Conservation (phyloP, 2,329 filamentous ascomycete genomes). For the Curvularia eragrostidis region DNA sequence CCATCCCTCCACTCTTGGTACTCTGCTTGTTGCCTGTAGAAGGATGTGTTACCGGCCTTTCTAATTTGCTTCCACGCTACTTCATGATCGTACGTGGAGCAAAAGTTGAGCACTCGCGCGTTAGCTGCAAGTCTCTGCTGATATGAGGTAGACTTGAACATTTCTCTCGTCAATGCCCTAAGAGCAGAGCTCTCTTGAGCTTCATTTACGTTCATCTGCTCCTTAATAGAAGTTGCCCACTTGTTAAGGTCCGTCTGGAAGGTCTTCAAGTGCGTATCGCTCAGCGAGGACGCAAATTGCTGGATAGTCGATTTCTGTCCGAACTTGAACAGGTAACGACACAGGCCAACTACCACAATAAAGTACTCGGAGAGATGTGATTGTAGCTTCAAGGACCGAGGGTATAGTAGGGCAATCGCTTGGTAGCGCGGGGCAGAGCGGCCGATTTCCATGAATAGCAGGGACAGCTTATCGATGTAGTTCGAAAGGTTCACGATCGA, state of each 20-base stretch:
- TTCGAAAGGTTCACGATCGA: slow-evolving; percentile 40
- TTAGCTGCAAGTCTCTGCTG: slow-evolving; percentile 28
- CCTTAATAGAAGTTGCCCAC: slow-evolving; percentile 50
- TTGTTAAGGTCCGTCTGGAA: slow-evolving; percentile 46
- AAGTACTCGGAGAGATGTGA: slow-evolving; percentile 52
- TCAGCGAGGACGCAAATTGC: slow-evolving; percentile 44
- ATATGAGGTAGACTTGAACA: slow-evolving; percentile 22
- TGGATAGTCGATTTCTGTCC: slow-evolving; percentile 44
- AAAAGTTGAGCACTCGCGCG: slow-evolving; percentile 48
- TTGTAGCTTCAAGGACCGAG: slow-evolving; percentile 48
- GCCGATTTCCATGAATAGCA: slow-evolving; percentile 52
- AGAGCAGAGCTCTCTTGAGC: slow-evolving; percentile 36
- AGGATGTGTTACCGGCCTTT: slow-evolving; percentile 49
- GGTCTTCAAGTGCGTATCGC: slow-evolving; percentile 41
- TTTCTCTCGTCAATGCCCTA: slow-evolving; percentile 25
- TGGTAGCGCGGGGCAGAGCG: slow-evolving; percentile 51
- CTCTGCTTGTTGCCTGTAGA: slow-evolving; percentile 27
- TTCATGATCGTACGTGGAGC: slow-evolving; percentile 53
- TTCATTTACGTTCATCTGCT: slow-evolving; percentile 41
- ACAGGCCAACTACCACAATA: slow-evolving; percentile 51
- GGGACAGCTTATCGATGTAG: slow-evolving; percentile 51
- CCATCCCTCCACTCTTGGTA: slow-evolving; percentile 42
- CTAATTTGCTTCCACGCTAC: slow-evolving; percentile 53
- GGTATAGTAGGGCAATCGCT: slow-evolving; percentile 51
- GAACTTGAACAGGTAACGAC: slow-evolving; percentile 47